Conservation (phyloP, 2,329 filamentous ascomycete genomes). For the Chrysosporium queenslandicum region DNA sequence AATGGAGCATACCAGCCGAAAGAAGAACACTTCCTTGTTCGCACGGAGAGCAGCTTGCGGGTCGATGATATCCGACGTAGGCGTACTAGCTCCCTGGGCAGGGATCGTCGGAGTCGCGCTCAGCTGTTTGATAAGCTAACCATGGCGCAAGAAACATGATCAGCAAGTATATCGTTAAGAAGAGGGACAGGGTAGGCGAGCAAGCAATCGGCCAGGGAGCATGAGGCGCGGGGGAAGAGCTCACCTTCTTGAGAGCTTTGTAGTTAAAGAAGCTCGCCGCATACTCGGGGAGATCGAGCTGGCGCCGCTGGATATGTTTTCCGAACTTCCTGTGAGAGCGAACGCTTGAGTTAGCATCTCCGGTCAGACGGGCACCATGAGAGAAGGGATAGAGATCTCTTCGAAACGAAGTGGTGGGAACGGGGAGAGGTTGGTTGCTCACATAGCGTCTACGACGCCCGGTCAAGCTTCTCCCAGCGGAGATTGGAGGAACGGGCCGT, state of each 20-base stretch:
- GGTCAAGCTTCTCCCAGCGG: too few species aligned
- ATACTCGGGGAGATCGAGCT: constrained; percentile 98
- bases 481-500: too few species aligned
- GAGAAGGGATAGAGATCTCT: background rate
- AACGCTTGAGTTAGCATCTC: background rate
- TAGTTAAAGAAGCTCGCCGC: constrained; percentile 98
- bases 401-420: background rate
- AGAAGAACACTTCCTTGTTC: constrained; percentile 98
- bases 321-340: constrained; percentile 77
- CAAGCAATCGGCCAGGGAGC: background rate
- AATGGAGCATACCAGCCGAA: constrained; percentile 66
- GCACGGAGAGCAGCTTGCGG: constrained; percentile 85
- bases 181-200: background rate
- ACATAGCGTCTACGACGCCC: too few species aligned
- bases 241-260: constrained; percentile 95
- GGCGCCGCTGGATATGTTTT: constrained; percentile 97
- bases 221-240: constrained; percentile 1
- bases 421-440: background rate
- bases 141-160: constrained; percentile 20
- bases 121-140: constrained; percentile 93
- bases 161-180: background rate
- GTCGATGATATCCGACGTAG: constrained; percentile 46
- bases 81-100: constrained; percentile 54
- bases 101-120: constrained; percentile 79
- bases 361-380: background rate